phyloP scores from a whole-genome alignment of 345 rosid genomes.

The Populus simonii region DNA sequence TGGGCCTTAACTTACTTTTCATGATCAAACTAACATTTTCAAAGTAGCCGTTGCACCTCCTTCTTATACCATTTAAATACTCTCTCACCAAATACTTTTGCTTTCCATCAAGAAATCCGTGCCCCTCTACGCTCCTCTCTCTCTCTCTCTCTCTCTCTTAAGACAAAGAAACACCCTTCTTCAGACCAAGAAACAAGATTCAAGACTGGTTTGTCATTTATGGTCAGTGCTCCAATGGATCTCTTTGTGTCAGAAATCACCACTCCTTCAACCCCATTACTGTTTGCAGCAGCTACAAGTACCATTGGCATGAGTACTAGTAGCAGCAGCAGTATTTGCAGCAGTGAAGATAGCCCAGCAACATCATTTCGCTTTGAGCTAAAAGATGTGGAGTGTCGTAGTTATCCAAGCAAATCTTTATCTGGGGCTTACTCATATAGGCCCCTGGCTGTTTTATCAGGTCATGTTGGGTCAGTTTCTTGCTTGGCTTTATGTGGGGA shows the following conservation, averaged over 20 bases:
- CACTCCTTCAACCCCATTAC: conserved; percentile 48
- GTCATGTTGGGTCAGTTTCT: conserved; percentile 80
- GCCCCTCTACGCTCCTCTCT: conserved; percentile 20
- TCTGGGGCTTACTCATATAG: conserved; percentile 40
- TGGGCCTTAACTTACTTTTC: not conserved
- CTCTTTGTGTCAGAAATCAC: conserved; percentile 22
- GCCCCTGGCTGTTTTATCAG: conserved; percentile 70
- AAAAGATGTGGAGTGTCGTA: conserved; percentile 9
- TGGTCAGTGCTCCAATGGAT: conserved; percentile 11
- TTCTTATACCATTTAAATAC: conserved; percentile 23
- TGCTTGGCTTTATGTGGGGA: conserved; percentile 85
- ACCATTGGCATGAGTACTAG: conserved; percentile 15
- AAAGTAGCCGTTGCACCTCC: conserved; percentile 80
- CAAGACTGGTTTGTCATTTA: not conserved
- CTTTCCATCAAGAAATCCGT: conserved; percentile 35
- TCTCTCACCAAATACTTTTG: not conserved
- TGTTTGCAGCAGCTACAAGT: conserved; percentile 36
- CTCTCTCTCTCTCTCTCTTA: not conserved
- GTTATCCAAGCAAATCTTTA: conserved; percentile 27
- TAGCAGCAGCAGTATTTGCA: conserved; percentile 36
- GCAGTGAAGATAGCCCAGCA: conserved; percentile 48
- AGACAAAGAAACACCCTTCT: not conserved
- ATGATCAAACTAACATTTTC: conserved; percentile 24
- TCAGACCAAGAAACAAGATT: not conserved
- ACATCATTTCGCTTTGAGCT: conserved; percentile 41